phyloP scores from a whole-genome alignment of 2,329 filamentous ascomycete species.

The Fusarium acutatum region DNA sequence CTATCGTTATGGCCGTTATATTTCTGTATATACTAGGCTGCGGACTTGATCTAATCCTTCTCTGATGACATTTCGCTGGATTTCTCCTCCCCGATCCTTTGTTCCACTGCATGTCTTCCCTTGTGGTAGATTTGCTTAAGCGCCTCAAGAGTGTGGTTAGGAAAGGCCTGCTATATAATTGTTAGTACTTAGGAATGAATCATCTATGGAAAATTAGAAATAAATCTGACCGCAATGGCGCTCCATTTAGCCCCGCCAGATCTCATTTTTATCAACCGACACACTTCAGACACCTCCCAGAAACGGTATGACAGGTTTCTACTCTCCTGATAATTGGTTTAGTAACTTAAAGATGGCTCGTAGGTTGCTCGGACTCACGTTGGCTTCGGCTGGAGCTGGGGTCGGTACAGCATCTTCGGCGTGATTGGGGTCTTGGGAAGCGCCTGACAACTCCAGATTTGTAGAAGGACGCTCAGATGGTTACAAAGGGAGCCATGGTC shows the following conservation, averaged over 20 bases:
- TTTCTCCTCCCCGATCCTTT: background rate
- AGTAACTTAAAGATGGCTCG: background rate
- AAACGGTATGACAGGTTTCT: background rate
- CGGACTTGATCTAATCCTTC: background rate
- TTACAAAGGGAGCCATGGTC: background rate
- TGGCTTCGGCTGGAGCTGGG: background rate
- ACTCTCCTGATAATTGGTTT: background rate
- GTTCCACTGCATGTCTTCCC: background rate
- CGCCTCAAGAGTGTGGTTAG: background rate
- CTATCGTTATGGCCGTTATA: background rate
- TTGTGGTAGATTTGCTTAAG: background rate
- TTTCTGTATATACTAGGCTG: background rate
- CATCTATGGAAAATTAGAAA: background rate
- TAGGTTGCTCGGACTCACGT: background rate
- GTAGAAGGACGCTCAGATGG: background rate
- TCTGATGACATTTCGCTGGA: background rate
- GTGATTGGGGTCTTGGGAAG: background rate
- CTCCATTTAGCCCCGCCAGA: background rate
- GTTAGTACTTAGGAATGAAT: background rate
- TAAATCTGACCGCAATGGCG: background rate
- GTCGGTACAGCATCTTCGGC: background rate
- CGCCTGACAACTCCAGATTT: too few relatives aligned
- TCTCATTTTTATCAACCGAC: background rate
- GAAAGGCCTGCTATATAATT: background rate
- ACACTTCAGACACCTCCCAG: background rate